phyloP scores from a whole-genome alignment of 1,284 basidiomycete genomes.

The Boletus holoroseus region DNA sequence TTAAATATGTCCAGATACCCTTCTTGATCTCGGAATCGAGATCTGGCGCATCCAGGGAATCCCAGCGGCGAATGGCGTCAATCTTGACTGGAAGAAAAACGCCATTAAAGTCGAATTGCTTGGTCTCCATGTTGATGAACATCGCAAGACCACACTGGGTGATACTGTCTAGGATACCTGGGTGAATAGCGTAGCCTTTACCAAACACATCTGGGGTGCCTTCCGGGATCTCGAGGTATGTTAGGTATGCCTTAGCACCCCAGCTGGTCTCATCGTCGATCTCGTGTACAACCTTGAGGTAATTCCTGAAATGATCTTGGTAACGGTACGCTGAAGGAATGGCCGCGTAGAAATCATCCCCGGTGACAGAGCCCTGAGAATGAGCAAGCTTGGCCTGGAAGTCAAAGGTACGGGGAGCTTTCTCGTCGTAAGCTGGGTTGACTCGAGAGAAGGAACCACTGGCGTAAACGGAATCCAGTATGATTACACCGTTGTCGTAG shows the following conservation, averaged over 20 bases:
- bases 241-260: constrained; percentile 26
- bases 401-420: constrained; percentile 22
- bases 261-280: constrained; percentile 26
- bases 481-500: constrained; percentile 22
- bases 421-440: constrained; percentile 27
- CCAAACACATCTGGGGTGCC: constrained; percentile 29
- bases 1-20: constrained; percentile 31
- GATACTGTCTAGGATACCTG: constrained; percentile 31
- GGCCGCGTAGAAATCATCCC: constrained; percentile 24
- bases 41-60: constrained; percentile 21
- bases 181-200: constrained; percentile 29
- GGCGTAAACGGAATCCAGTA: constrained; percentile 29
- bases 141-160: constrained; percentile 31
- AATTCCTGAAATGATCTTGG: constrained; percentile 26
- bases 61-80: constrained; percentile 29
- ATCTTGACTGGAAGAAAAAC: constrained; percentile 32
- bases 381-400: constrained; percentile 20
- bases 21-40: constrained; percentile 28
- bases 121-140: constrained; percentile 32
- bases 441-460: constrained; percentile 25
- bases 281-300: constrained; percentile 28
- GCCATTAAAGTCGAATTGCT: constrained; percentile 30
- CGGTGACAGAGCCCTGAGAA: constrained; percentile 19
- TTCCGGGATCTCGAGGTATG: constrained; percentile 23
- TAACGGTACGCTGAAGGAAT: constrained; percentile 27